Percentiles rank a stretch among this genome's conserved stretches.
phyloP scores from a whole-genome alignment of 495 filamentous ascomycete species.

The Durotheca rogersii region DNA sequence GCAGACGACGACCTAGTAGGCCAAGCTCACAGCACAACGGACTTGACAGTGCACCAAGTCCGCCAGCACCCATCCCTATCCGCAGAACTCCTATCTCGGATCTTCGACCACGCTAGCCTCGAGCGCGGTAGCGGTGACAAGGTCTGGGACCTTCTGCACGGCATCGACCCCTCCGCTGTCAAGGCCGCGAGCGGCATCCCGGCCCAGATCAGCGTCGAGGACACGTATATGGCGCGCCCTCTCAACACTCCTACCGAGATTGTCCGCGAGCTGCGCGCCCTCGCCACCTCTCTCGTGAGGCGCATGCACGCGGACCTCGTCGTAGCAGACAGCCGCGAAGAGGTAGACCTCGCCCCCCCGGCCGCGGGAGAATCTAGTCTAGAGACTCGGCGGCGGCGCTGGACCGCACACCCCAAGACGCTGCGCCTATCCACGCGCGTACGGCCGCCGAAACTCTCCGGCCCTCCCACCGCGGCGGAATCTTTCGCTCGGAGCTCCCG shows the following conservation, averaged over 20 bases:
- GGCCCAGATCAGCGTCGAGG: constrained; percentile 90
- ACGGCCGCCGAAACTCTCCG: too few relatives aligned
- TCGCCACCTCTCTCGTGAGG: constrained; percentile 69
- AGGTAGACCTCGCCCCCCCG: constrained; percentile 21
- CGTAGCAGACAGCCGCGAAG: constrained; percentile 47
- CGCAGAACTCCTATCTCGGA: constrained; percentile 57
- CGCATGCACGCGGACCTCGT: constrained; percentile 78
- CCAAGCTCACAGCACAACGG: constrained; percentile 29
- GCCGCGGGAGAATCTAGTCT: too few relatives aligned
- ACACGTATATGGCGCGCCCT: constrained; percentile 66
- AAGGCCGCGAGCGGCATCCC: constrained; percentile 70
- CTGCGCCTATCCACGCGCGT: constrained; percentile 76
- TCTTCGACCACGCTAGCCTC: constrained; percentile 68
- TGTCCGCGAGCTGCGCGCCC: constrained; percentile 56
- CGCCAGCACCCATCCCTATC: constrained; percentile 61
- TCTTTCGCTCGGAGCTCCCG: constrained; percentile 65
- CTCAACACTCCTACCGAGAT: constrained; percentile 63
- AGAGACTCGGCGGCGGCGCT: constrained; percentile 24
- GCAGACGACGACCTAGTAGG: constrained; percentile 45
- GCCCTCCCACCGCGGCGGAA: constrained; percentile 35
- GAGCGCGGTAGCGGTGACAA: constrained; percentile 67
- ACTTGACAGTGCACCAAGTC: constrained; percentile 65
- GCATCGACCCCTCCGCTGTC: constrained; percentile 66
- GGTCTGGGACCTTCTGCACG: constrained; percentile 62
- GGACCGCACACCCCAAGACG: constrained; percentile 54